These are phyloP conservation scores for Penicillium chermesinum DNA, from an alignment of 495 filamentous ascomycete species.

Conservation along the genomic window DNA sequence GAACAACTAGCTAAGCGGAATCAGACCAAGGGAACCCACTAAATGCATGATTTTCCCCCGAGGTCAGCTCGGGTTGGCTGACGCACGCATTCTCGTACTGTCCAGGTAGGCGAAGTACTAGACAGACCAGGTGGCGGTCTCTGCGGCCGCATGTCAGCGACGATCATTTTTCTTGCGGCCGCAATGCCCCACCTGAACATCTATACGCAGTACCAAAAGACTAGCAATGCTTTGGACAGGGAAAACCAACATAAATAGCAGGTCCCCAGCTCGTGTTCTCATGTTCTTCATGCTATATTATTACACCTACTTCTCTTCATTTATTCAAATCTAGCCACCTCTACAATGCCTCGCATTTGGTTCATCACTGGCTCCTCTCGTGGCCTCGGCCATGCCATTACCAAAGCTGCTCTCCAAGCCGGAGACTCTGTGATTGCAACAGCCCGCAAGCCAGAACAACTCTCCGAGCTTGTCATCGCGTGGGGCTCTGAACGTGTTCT, in stretches of 20 bases:
- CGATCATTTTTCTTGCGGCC: not conserved
- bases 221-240: not conserved
- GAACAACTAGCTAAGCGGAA: too few relatives aligned
- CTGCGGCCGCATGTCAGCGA: not conserved
- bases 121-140: not conserved
- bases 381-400: constrained; percentile 45
- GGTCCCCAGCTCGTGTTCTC: not conserved
- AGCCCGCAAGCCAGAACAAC: constrained; percentile 36
- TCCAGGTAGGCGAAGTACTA: too few relatives aligned
- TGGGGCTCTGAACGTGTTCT: constrained; percentile 15
- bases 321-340: not conserved
- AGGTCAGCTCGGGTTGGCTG: too few relatives aligned
- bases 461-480: constrained; percentile 16
- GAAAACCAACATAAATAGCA: not conserved
- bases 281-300: not conserved
- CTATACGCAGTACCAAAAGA: too few relatives aligned
- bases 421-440: constrained; percentile 49
- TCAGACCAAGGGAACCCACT: too few relatives aligned
- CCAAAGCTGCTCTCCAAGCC: constrained; percentile 34
- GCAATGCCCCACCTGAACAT: not conserved
- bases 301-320: not conserved
- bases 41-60: too few relatives aligned
- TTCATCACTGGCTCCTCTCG: constrained; percentile 47
- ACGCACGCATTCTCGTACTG: too few relatives aligned
- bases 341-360: constrained; percentile 19